A percentile compares a stretch with the other conserved stretches of the same genome.
phyloP scores from a whole-genome alignment of 139 green algal species.

The Ettlia oleoabundans region DNA sequence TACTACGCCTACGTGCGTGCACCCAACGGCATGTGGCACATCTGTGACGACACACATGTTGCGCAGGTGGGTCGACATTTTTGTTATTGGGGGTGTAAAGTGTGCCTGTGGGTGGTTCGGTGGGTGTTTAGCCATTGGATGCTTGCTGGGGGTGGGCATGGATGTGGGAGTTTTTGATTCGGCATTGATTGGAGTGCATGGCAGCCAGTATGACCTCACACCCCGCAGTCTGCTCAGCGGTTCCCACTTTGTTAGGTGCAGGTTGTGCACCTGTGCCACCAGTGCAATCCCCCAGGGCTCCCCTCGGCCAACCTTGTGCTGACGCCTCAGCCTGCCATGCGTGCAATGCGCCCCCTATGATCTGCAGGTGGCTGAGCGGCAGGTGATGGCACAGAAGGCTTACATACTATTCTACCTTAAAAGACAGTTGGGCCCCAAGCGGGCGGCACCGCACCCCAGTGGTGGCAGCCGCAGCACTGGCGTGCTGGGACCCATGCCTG shows the following conservation, averaged over 20 bases:
- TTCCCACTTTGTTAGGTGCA: no score
- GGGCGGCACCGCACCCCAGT: background rate
- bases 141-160: no score
- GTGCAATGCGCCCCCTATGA: background rate
- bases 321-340: no score
- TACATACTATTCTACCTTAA: constrained; percentile 98
- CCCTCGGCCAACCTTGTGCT: no score
- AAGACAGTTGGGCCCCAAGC: constrained; percentile 7
- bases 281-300: no score
- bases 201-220: no score
- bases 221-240: no score
- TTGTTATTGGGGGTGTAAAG: background rate
- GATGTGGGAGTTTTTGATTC: no score
- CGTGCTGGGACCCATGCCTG: no score
- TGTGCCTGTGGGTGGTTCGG: background rate
- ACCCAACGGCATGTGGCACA: constrained; percentile 74
- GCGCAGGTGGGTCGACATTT: constrained; percentile 22
- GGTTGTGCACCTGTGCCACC: no score
- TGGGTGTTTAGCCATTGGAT: no score
- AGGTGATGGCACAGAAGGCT: constrained; percentile 85
- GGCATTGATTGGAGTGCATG: no score
- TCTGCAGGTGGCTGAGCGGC: constrained; percentile 69
- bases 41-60: constrained; percentile 83
- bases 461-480: background rate
- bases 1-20: constrained; percentile 91